phyloP scores from a whole-genome alignment of 176 grass and related monocot genomes.

The Eremochloa ophiuroides region DNA sequence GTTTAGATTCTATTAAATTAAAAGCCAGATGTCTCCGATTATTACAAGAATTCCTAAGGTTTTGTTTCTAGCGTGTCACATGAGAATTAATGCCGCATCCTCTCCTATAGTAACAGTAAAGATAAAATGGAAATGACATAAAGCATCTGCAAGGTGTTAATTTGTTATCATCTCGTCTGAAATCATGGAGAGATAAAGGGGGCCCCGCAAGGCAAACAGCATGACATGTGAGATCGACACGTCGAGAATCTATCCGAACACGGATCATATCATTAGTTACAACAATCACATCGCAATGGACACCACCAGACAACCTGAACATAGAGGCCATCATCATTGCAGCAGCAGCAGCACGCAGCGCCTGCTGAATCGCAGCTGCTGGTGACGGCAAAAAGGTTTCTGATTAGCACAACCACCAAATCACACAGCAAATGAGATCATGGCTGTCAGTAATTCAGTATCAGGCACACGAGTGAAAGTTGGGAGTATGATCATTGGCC shows the following conservation, averaged over 20 bases:
- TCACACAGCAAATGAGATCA: neutral
- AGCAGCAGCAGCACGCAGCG: neutral
- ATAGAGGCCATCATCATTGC: neutral
- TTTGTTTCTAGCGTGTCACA: neutral
- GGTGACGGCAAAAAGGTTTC: neutral
- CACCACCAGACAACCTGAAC: neutral
- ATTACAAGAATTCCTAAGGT: neutral
- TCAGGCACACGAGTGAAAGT: neutral
- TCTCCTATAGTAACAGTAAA: neutral
- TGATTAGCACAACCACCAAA: neutral
- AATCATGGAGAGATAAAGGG: neutral
- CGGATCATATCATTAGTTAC: neutral
- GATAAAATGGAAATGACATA: neutral
- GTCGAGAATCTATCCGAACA: neutral
- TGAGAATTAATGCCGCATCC: neutral
- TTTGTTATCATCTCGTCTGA: neutral
- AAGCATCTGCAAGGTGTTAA: neutral
- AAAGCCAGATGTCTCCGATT: neutral
- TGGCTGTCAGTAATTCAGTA: neutral
- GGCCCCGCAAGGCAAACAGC: neutral
- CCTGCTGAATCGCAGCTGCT: neutral
- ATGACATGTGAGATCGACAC: neutral
- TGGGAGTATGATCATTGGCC: neutral
- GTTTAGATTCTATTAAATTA: neutral
- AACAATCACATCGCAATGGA: neutral